Percentiles rank a stretch among this genome's conserved stretches.
These are phyloP conservation scores for Clonostachys rhizophaga DNA, from an alignment of 2,329 filamentous ascomycete species.

Conservation along the genomic window DNA sequence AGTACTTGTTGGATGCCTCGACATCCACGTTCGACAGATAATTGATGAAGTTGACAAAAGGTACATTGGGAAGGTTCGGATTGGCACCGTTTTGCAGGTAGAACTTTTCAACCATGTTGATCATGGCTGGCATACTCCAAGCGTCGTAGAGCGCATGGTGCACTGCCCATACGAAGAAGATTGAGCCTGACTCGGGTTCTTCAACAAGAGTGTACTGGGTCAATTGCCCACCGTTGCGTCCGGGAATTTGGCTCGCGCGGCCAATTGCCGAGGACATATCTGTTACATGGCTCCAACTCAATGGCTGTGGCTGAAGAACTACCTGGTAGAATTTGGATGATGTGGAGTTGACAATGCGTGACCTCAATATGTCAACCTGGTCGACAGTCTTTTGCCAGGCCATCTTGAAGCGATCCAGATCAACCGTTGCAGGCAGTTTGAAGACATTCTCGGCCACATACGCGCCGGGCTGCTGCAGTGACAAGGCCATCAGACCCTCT, in stretches of 20 bases:
- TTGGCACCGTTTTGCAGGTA: slow-evolving; percentile 1
- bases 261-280: too few relatives aligned
- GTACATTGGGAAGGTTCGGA: background rate
- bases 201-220: slow-evolving; percentile 5
- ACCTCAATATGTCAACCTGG: background rate
- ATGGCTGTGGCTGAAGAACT: too few relatives aligned
- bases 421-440: background rate
- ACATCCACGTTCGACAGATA: slow-evolving; percentile 25
- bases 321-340: too few relatives aligned
- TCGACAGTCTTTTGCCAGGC: background rate
- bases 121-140: background rate
- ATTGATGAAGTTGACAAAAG: slow-evolving; percentile 33
- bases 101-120: slow-evolving; percentile 1
- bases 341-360: background rate
- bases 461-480: slow-evolving; percentile 16
- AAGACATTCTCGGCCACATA: slow-evolving; percentile 21
- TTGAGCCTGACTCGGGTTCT: slow-evolving; percentile 17
- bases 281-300: too few relatives aligned
- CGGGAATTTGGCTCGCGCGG: slow-evolving; percentile 1
- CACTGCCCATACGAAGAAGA: background rate
- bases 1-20: slow-evolving; percentile 1
- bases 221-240: slow-evolving; percentile 7
- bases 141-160: slow-evolving; percentile 5
- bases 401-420: background rate
- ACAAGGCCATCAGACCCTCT: slow-evolving; percentile 25